Conservation (phyloP, 768 basidiomycete genomes). For the Amanita rubescens region DNA sequence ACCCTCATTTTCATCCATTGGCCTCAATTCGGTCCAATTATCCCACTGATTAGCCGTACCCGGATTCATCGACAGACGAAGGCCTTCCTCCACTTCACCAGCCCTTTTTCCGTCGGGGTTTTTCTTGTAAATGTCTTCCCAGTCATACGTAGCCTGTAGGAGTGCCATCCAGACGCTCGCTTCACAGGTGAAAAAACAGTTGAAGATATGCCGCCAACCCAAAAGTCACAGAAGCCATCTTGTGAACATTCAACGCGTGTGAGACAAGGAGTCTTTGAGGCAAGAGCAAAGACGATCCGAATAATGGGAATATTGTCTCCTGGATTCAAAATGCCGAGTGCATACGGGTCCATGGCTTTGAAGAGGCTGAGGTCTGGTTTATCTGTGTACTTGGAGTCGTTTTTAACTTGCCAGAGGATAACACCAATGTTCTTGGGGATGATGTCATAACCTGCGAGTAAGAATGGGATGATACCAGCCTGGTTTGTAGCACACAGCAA, state of each 20-base stretch:
- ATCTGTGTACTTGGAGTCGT: constrained; percentile 9
- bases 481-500: background rate
- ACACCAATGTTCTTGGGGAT: background rate
- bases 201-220: constrained; percentile 13
- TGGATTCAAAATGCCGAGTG: constrained; percentile 8
- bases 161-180: background rate
- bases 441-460: background rate
- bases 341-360: background rate
- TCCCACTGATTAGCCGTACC: constrained; percentile 7
- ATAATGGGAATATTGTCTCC: background rate
- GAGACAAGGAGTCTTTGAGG: constrained; percentile 19
- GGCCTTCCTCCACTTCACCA: background rate
- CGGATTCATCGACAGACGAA: constrained; percentile 2
- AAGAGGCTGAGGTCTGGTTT: background rate
- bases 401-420: background rate
- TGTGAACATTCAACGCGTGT: background rate
- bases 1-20: background rate
- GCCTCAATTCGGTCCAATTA: background rate
- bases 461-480: background rate
- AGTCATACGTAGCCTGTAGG: constrained; percentile 9
- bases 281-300: constrained; percentile 4
- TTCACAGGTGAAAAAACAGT: constrained; percentile 8
- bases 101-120: background rate
- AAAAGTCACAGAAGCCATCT: constrained; percentile 10
- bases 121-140: constrained; percentile 9